Base-by-base conservation (phyloP, 108 stramenopile genomes). In the Schizochytrium sp. region DNA sequence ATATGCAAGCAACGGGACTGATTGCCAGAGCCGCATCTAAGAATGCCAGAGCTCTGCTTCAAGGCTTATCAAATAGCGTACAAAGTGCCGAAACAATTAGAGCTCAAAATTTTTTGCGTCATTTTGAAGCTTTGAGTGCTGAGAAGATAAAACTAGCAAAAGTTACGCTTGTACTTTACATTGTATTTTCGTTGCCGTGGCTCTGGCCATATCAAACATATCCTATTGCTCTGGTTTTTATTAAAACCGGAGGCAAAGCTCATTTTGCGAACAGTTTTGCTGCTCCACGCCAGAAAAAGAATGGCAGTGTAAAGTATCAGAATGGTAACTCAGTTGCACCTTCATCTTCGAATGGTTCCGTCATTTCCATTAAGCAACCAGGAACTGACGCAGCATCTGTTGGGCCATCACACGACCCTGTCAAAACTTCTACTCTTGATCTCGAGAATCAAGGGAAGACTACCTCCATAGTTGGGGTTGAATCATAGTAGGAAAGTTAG, bases 141-240 rank as follows among this genome's bases (percentile, higher is more conserved):
- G 76, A 83, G 28, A 83, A 55, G 28, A 10, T 55, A 2, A 83
- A 55, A 83, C 50, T 55, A 38, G 50, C 53, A 46, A 83, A 49
- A 2, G 47, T 83, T 47, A 38, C 50, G 50, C n/a, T 53, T 7
- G 12, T 83, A 47, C 49, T 83, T 53, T 83, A 83, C 2, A 50
- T 83, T 40, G 76, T 55, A n/a, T 83, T 83, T 69, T 69, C 64
- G 12, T 15, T 69, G 0, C 64, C 64, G 12, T 69, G 64, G 64
- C 64, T 69, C 28, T 69, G 64, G 64, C 64, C 64, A 12, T 69
- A 69, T 15, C 64, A 69, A 15, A 69, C 64, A 15, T 69, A 69
- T 69, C 64, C 64, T 44, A 69, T 69, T 44, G 64, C 64, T 44
- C 40, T 69, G 40, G 64, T 69, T 15, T 44, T 69, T 15, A 69